Evolutionary conservation across 2,329 filamentous ascomycete species (phyloP).

Genomic region (Incumbomyces lentus): DNA sequence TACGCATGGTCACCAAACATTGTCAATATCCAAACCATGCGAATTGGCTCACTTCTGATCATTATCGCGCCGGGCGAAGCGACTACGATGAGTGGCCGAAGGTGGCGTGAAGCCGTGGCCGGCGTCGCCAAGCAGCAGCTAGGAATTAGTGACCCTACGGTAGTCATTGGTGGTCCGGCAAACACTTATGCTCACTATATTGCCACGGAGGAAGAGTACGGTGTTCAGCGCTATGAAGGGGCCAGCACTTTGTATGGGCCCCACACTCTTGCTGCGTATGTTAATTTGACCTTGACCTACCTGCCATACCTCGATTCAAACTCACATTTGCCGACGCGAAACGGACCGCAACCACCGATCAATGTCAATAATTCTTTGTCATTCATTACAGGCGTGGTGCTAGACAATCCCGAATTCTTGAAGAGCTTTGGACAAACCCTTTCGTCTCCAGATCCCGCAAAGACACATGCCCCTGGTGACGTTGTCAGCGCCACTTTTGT

Average conservation of each 20-base stretch:
- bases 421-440: conserved; percentile 61
- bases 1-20: conserved; percentile 88
- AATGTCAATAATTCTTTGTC: conserved; percentile 64
- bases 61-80: conserved; percentile 79
- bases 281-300: conserved; percentile 69
- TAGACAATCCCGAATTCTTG: conserved; percentile 56
- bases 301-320: conserved; percentile 51
- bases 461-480: conserved; percentile 50
- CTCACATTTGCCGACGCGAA: conserved; percentile 34
- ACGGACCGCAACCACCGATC: conserved; percentile 61
- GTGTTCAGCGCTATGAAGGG: conserved; percentile 85
- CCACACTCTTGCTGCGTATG: conserved; percentile 73
- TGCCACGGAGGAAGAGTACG: conserved; percentile 68
- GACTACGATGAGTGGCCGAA: conserved; percentile 81
- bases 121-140: conserved; percentile 43
- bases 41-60: conserved; percentile 74
- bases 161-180: conserved; percentile 77
- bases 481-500: conserved; percentile 61
- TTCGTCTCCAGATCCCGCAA: conserved; percentile 40
- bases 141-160: conserved; percentile 49
- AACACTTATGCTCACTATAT: conserved; percentile 87
- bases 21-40: conserved; percentile 75
- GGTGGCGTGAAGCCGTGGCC: conserved; percentile 66
- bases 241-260: conserved; percentile 81
- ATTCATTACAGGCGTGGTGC: conserved; percentile 71